Conservation (phyloP, 352 stramenopile genomes). For the Aphanomyces astaci region DNA sequence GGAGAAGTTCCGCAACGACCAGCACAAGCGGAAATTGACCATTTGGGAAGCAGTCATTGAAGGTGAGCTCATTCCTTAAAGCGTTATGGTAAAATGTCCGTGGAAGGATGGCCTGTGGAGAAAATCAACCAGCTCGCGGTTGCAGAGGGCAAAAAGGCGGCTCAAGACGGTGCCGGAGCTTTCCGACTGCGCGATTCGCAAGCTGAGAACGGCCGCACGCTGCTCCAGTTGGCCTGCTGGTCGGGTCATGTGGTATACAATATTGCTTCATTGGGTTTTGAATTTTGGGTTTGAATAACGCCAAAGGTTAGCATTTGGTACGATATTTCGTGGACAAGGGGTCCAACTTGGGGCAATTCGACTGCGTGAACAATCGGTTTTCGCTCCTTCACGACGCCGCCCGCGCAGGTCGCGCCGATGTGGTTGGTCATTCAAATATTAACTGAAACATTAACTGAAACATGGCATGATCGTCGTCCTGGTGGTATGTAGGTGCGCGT, state of each 20-base stretch:
- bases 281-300: too few relatives aligned
- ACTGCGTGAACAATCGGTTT: conserved; percentile 51
- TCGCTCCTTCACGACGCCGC: conserved; percentile 58
- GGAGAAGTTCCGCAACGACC: conserved; percentile 25
- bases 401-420: conserved; percentile 39
- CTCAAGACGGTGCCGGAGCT: conserved; percentile 39
- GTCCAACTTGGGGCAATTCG: conserved; percentile 39
- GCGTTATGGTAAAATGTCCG: neutral
- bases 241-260: conserved; percentile 52
- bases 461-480: too few relatives aligned
- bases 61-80: conserved; percentile 19
- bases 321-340: conserved; percentile 53
- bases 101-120: conserved; percentile 28
- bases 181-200: conserved; percentile 42
- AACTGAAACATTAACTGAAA: conserved; percentile 41
- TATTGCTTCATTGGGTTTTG: too few relatives aligned
- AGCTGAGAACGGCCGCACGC: conserved; percentile 45
- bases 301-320: conserved; percentile 37
- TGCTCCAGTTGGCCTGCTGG: conserved; percentile 67
- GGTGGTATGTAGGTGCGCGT: conserved; percentile 21
- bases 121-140: conserved; percentile 44
- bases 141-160: conserved; percentile 54
- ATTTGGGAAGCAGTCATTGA: conserved; percentile 63
- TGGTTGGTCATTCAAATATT: conserved; percentile 28
- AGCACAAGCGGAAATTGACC: conserved; percentile 38